phyloP scores from a whole-genome alignment of 495 filamentous ascomycete species.

The Podospora appendiculata region DNA sequence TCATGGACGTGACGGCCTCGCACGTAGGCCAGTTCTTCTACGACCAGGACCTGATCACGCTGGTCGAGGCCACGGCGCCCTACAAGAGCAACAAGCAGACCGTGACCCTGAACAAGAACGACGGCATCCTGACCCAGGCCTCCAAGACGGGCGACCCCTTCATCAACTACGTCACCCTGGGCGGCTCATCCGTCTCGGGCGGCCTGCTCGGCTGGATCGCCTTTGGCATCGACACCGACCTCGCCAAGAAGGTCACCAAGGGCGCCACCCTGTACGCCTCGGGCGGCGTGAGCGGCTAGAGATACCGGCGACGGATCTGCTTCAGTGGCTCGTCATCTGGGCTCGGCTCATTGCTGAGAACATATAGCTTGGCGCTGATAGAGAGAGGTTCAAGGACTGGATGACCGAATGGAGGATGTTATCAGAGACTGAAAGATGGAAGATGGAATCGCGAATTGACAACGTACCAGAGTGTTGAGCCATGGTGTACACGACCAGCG shows the following conservation, averaged over 20 bases:
- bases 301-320: too few species aligned
- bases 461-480: too few species aligned
- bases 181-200: slow-evolving; percentile 38
- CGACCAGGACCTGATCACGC: slow-evolving; percentile 43
- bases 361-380: too few species aligned
- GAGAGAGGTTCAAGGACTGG: too few species aligned
- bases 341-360: too few species aligned
- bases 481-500: too few species aligned
- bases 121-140: slow-evolving; percentile 35
- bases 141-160: slow-evolving; percentile 47
- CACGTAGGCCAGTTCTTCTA: slow-evolving; percentile 56
- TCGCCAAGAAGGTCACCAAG: neutral
- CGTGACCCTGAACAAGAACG: slow-evolving; percentile 40
- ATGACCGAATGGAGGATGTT: too few species aligned
- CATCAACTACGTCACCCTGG: slow-evolving; percentile 45
- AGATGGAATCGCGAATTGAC: too few species aligned
- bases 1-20: slow-evolving; percentile 30
- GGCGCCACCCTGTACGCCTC: neutral
- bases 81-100: slow-evolving; percentile 47
- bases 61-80: slow-evolving; percentile 44
- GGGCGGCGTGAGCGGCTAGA: neutral
- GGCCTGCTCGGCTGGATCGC: slow-evolving; percentile 46
- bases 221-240: slow-evolving; percentile 34
- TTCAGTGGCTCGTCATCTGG: too few species aligned
- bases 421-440: too few species aligned